Evolutionary conservation across 1,284 basidiomycete species (phyloP), one percentile per base, ranked within the genome.

Genomic region (Pyrrhoderma noxium): DNA sequence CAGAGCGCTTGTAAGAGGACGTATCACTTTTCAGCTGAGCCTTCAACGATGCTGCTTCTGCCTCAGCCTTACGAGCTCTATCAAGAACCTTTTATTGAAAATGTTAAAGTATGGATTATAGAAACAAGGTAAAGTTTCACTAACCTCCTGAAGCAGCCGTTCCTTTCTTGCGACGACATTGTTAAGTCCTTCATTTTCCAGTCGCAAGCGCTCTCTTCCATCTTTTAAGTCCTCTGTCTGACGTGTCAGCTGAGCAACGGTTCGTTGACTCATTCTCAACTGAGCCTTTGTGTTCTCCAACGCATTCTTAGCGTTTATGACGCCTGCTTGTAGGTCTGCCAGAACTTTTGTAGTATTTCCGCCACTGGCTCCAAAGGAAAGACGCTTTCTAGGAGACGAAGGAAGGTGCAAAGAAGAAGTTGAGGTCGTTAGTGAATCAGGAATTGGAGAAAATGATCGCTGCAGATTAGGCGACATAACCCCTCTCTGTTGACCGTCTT

Each of bases 211-310:
- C 62, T 91, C 87, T 56, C 90, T 75, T 1, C 80, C 82, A 60
- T 91, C 89, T 60, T 90, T 91, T 64, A 92, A 67, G 65, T 93
- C 91, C 62, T 93, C 91, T 40, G 80, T 82, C 65, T 87, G 83
- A 41, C 89, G 71, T 35, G 89, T 91, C 40, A 90, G 67, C 64
- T 85, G 82, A 39, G 88, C 85, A 8, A 89, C 83, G 47, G 79
- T 82, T 52, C 86, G 70, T 62, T 90, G 87, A n/a, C 84, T 83
- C 23, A 86, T 63, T 51, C 86, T 68, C 38, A 93, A 71, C 61
- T 90, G 88, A 14, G 78, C 67, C 62, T 87, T 89, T 3, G 89
- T 89, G 61, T 90, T 88, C 62, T 91, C 89, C 55, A 93, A 71
- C 36, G 86, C 86, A 56, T 80, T 84, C 52, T 80, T 75, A 38